These are phyloP conservation scores for Glycine tomentella DNA, from an alignment of 306 rosid species.

Conservation along the genomic window DNA sequence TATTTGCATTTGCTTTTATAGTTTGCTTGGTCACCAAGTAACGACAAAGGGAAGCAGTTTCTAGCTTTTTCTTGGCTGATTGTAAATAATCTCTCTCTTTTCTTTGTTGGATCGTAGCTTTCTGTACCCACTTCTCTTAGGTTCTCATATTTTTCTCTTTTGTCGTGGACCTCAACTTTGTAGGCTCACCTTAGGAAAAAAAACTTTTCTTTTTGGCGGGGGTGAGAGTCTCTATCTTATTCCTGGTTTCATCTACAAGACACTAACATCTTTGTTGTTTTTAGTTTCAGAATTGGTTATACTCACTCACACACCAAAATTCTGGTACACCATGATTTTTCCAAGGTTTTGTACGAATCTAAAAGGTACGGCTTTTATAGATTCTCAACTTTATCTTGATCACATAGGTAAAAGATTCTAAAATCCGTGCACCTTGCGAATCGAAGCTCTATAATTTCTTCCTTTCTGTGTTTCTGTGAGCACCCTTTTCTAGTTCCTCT, in stretches of 20 bases:
- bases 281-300: constrained; percentile 37
- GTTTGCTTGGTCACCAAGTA: constrained; percentile 67
- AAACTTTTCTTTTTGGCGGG: neutral
- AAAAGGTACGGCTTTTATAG: constrained; percentile 70
- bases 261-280: constrained; percentile 13
- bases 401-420: constrained; percentile 67
- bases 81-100: constrained; percentile 45
- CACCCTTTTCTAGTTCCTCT: constrained; percentile 31
- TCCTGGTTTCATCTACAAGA: constrained; percentile 25
- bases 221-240: constrained; percentile 19
- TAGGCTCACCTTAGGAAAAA: neutral
- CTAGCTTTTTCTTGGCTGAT: constrained; percentile 51
- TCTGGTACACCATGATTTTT: constrained; percentile 47
- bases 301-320: constrained; percentile 23
- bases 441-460: constrained; percentile 45
- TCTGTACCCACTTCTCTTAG: constrained; percentile 47
- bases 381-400: constrained; percentile 73
- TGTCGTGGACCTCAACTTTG: constrained; percentile 37
- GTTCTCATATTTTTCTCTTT: constrained; percentile 37
- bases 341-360: constrained; percentile 80
- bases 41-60: constrained; percentile 56
- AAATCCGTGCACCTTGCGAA: constrained; percentile 56
- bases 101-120: constrained; percentile 49
- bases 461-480: constrained; percentile 12
- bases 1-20: constrained; percentile 49